Evolutionary conservation across 306 rosid genomes (phyloP), one percentile per base, ranked within the genome.

Genomic region (Pyrus betulifolia): DNA sequence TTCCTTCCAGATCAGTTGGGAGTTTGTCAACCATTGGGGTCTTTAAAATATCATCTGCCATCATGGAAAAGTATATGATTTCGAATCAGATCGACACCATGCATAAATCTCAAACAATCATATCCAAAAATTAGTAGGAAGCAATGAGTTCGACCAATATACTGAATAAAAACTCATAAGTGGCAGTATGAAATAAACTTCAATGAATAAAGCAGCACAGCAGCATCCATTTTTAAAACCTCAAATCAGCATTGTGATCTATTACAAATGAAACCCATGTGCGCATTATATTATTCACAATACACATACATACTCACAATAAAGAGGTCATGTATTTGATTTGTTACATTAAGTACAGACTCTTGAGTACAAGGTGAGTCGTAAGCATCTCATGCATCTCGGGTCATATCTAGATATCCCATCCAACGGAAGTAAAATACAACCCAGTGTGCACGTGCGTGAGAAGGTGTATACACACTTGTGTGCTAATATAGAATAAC

Each of bases 1-100:
- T 96, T 77, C 93, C 97, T 92, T 96, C 99, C 82, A 96, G 77
- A 84, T 96, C 99, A 81, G 92, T 84, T 46, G 99, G 99, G 59
- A 96, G 89, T 86, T 96, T 96, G 49, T 96, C 99, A 44, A 90
- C 88, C n/a, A 80, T 51, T 38, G 97, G 84, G 74, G 90, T 63
- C 92, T 92, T 96, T 40, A 96, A 86, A 64, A 87, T 84, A 79
- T 92, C 93, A 81, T 80, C 99, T 96, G 89, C 78, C 71, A 86
- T 68, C 64, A 51, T 33, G 25, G 67, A 76, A 67, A 70, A 76
- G 18, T 18, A 74, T 73, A 25, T 18, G 58, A 67, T 22, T 69
- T 74, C 18, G 15, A 74, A 71, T 72, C 65, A 78, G 69, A 70
- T 22, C n/a, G 11, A 15, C 73, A 70, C 5, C 6, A 23, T 30